These are phyloP conservation scores for Jatropha podagrica DNA, from an alignment of 441 rosid species.

Conservation along the genomic window DNA sequence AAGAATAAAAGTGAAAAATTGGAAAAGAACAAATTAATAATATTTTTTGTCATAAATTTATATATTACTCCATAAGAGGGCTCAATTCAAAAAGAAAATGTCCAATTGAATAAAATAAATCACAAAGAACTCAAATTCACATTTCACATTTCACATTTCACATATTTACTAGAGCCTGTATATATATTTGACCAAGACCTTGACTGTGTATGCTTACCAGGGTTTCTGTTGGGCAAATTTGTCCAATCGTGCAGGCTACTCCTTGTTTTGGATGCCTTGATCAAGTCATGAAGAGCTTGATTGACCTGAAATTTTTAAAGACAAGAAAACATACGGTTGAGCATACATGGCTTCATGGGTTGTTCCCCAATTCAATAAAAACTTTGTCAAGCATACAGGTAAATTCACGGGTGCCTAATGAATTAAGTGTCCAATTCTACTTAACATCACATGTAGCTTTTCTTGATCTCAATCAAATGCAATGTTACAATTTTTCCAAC, in stretches of 20 bases:
- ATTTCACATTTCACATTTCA: too few relatives aligned
- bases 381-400: background rate
- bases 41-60: too few relatives aligned
- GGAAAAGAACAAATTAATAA: too few relatives aligned
- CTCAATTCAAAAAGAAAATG: too few relatives aligned
- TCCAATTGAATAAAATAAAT: too few relatives aligned
- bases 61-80: too few relatives aligned
- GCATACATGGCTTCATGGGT: background rate
- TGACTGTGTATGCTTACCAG: slow-evolving; percentile 42
- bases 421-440: background rate
- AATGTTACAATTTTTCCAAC: background rate
- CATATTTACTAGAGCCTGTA: too few relatives aligned
- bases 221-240: slow-evolving; percentile 51
- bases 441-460: background rate
- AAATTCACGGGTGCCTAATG: background rate
- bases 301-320: slow-evolving; percentile 65
- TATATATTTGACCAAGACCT: too few relatives aligned
- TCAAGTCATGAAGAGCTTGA: slow-evolving; percentile 73
- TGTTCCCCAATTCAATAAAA: background rate
- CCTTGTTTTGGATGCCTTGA: slow-evolving; percentile 59
- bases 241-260: slow-evolving; percentile 69
- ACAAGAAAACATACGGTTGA: background rate
- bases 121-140: too few relatives aligned
- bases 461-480: slow-evolving; percentile 2
- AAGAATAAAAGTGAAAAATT: too few relatives aligned